phyloP scores from a whole-genome alignment of 805 yeast species.

The Priceomyces fermenticarens region DNA sequence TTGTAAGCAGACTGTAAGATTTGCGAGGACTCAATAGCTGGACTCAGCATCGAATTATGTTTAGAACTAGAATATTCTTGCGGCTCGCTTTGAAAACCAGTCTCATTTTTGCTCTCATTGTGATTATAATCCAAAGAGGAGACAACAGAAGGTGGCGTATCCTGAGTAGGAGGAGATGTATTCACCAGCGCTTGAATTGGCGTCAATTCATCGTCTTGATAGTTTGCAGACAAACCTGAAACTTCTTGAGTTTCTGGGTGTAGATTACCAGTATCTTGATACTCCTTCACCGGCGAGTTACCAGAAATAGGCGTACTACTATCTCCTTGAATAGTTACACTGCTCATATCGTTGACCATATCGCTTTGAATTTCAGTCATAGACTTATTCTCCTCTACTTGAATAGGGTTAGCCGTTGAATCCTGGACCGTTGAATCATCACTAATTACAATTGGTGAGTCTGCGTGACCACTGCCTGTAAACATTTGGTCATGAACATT shows the following conservation, averaged over 20 bases:
- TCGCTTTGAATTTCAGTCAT: background rate
- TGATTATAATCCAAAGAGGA: background rate
- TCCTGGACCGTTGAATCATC: conserved; percentile 1
- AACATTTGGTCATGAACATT: too few relatives aligned
- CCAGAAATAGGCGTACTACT: background rate
- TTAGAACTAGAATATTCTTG: background rate
- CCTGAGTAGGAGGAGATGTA: conserved; percentile 3
- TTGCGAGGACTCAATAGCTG: conserved; percentile 16
- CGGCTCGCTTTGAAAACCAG: background rate
- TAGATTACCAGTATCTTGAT: background rate
- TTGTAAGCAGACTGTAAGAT: conserved; percentile 17
- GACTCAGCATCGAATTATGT: background rate
- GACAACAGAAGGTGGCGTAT: conserved; percentile 2
- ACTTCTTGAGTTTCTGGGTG: background rate
- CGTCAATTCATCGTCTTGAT: conserved; percentile 2
- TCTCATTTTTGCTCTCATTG: too few relatives aligned
- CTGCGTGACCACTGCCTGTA: background rate
- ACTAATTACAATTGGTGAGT: conserved; percentile 1
- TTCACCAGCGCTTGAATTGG: conserved; percentile 4
- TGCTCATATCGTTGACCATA: background rate
- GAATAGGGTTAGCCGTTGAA: conserved; percentile 8
- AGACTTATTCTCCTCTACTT: conserved; percentile 2
- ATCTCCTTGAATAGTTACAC: background rate
- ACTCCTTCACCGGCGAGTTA: background rate
- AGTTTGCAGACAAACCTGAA: background rate